Percentiles rank a stretch among this genome's conserved stretches.
Evolutionary conservation across 768 basidiomycete genomes (phyloP).

Genomic region (Boletus rubropictus): DNA sequence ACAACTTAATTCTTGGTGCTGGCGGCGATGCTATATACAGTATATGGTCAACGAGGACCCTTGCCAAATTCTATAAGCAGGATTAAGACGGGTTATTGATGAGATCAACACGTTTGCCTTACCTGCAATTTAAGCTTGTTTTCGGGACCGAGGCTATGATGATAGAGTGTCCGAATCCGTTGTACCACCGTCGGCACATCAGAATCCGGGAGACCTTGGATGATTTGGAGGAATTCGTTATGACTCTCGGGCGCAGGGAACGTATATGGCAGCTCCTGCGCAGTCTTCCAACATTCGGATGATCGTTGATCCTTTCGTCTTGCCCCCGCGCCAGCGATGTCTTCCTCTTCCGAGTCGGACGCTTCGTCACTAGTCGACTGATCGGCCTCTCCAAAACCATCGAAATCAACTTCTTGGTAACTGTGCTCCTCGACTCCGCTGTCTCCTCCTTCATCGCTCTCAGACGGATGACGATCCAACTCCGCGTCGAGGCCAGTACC

Average conservation of each 20-base stretch:
- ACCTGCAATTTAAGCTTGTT: slow-evolving; percentile 94
- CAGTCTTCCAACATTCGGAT: slow-evolving; percentile 26
- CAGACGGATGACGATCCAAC: slow-evolving; percentile 34
- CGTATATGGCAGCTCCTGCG: slow-evolving; percentile 80
- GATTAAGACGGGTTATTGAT: background rate
- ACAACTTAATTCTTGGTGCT: slow-evolving; percentile 50
- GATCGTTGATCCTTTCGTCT: slow-evolving; percentile 31
- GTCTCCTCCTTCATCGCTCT: slow-evolving; percentile 31
- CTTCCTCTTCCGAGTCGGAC: slow-evolving; percentile 31
- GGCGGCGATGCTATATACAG: slow-evolving; percentile 68
- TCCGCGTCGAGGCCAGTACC: slow-evolving; percentile 36
- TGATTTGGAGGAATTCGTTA: slow-evolving; percentile 82
- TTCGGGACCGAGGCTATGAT: slow-evolving; percentile 85
- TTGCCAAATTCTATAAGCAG: slow-evolving; percentile 53
- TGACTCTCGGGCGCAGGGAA: slow-evolving; percentile 86
- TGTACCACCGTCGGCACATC: slow-evolving; percentile 80
- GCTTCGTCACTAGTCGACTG: slow-evolving; percentile 36
- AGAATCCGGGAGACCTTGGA: slow-evolving; percentile 62
- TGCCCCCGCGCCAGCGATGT: slow-evolving; percentile 37
- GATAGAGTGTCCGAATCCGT: slow-evolving; percentile 85
- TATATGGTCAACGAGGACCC: slow-evolving; percentile 83
- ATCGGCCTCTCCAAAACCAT: slow-evolving; percentile 30
- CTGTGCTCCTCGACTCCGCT: slow-evolving; percentile 30
- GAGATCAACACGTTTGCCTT: slow-evolving; percentile 14
- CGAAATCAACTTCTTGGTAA: slow-evolving; percentile 29